Base-by-base conservation (phyloP, 805 yeast genomes). In the Starmerella stellata region DNA sequence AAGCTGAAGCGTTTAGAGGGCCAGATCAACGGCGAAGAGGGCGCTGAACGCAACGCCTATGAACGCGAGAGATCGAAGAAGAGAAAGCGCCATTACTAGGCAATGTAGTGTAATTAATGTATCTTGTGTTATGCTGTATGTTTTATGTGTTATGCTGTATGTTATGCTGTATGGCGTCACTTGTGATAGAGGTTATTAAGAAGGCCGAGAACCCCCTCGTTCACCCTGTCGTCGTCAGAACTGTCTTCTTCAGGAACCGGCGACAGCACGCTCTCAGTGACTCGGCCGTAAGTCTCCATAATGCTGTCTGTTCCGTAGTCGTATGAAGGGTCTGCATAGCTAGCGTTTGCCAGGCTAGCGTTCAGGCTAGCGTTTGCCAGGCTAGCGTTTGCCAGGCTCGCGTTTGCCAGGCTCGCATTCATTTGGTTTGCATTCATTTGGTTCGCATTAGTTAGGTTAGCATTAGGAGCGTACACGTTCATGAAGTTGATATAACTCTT, bases 41-140 rank as follows among this genome's bases (percentile, higher is more conserved):
- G 96, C 53, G 80, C 90, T 4, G 95, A 82, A 55, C 79, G 81
- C 67, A 85, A 90, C 57, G 75, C 75, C 50, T 87, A 87, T 58
- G 95, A 83, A 55, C 69, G 83, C 44, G 95, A 85, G 54, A 78
- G 72, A 65, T n/a, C n/a, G n/a, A 73, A 83, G 51, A 70, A 69
- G 54, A 23, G 43, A 30, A 38, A 40, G 34, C 36, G 30, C 21
- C 19, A 36, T 16, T 25, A 24, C 14, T 21, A 21, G 4, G 20
- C 11, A 3, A 21, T 4, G 27, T 21, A 25, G 11, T 13, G 17
- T 23, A 32, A 4, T 14, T 8, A n/a, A n/a, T n/a, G n/a, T n/a
- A n/a, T n/a, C n/a, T n/a, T n/a, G n/a, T n/a, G n/a, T n/a, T n/a
- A n/a, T n/a, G n/a, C n/a, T n/a, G n/a, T n/a, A n/a, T n/a, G n/a